Conservation (phyloP, 768 basidiomycete genomes). For the Macrolepiota albuminosa region DNA sequence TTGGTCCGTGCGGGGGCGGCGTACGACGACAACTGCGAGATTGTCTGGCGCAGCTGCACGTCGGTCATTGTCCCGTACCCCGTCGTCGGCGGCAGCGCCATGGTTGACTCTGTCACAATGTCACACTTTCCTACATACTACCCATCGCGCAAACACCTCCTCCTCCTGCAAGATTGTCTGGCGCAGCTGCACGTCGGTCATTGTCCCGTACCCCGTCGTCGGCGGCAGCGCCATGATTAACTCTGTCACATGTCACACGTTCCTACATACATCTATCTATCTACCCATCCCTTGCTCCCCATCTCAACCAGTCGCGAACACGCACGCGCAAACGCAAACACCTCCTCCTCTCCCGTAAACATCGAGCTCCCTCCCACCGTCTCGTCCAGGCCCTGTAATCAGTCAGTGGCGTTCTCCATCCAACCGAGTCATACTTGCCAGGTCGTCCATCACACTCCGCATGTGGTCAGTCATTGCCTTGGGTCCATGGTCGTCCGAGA, state of each 20-base stretch:
- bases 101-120: background rate
- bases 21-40: constrained; percentile 45
- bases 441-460: constrained; percentile 92
- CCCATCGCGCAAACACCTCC: constrained; percentile 46
- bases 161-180: constrained; percentile 51
- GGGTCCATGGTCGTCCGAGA: constrained; percentile 61
- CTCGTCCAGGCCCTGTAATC: constrained; percentile 66
- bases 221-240: constrained; percentile 16
- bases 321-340: constrained; percentile 95
- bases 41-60: constrained; percentile 58
- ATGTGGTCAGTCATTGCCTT: constrained; percentile 70
- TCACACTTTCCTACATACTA: background rate
- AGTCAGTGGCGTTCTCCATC: no score
- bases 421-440: constrained; percentile 31
- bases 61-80: constrained; percentile 48
- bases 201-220: constrained; percentile 29
- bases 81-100: constrained; percentile 22
- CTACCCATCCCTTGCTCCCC: constrained; percentile 83
- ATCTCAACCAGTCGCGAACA: constrained; percentile 84
- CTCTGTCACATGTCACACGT: background rate
- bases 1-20: constrained; percentile 32
- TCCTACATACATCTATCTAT: no score
- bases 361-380: constrained; percentile 80
- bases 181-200: constrained; percentile 60
- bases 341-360: constrained; percentile 94